phyloP scores from a whole-genome alignment of 1,139 yeast genomes.

The Hemisphaericaspora xylanilytica region DNA sequence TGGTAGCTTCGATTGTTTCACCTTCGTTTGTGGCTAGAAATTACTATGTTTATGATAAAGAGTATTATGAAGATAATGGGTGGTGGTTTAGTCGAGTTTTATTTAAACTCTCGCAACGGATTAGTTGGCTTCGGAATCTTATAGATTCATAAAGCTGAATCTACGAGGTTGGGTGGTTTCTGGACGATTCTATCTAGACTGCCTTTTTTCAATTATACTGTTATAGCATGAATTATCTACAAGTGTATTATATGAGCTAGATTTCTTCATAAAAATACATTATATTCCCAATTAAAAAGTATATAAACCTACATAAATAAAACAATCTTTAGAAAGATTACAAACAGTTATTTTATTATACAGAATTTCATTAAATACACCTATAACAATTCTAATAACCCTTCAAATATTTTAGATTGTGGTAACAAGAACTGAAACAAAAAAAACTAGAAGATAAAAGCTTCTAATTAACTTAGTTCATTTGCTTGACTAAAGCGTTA shows the following conservation, averaged over 20 bases:
- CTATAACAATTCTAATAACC: slow-evolving; percentile 7
- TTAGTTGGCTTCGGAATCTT: background rate
- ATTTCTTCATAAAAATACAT: no score
- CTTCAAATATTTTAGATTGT: slow-evolving; percentile 4
- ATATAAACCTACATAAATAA: slow-evolving; percentile 7
- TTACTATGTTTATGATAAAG: slow-evolving; percentile 24
- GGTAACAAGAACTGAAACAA: slow-evolving; percentile 6
- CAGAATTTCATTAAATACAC: slow-evolving; percentile 4
- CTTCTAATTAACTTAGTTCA: slow-evolving; percentile 58
- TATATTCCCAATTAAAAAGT: slow-evolving; percentile 4
- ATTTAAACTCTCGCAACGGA: no score
- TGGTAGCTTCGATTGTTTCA: background rate
- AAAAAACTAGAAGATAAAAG: slow-evolving; percentile 2
- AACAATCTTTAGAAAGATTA: slow-evolving; percentile 4
- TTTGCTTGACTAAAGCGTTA: slow-evolving; percentile 96
- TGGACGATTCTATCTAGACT: no score
- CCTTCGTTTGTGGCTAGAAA: background rate
- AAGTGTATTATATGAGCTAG: no score
- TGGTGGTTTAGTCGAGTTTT: no score
- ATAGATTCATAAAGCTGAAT: no score
- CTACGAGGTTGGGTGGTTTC: no score
- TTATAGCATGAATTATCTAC: no score
- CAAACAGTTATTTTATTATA: slow-evolving; percentile 5
- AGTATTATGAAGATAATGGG: slow-evolving; percentile 9
- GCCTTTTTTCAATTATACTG: no score